Base-by-base conservation (phyloP, 2,329 filamentous ascomycete genomes). In the Cordyceps farinosa region DNA sequence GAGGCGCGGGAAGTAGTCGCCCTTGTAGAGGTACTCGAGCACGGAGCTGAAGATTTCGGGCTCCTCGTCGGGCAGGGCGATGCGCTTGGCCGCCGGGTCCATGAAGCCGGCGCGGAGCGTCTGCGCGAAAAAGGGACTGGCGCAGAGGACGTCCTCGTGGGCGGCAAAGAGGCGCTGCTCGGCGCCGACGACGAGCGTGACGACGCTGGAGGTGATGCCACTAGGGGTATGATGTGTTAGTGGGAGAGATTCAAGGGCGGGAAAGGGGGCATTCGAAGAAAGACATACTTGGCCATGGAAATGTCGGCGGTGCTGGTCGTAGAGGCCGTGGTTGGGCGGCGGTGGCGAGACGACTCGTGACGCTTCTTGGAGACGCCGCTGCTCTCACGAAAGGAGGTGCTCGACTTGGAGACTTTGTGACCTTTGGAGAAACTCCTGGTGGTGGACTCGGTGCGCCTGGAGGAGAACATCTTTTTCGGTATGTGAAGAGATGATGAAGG, bases 21-120 rank as follows among this genome's bases (percentile, higher is more conserved):
- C 92, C 78, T 96, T 96, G 84, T 96, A 96, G 63, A 97, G 86
- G 69, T 90, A 97, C 74, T 97, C 93, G 63, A 97, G 87, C 11
- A 97, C 84, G 6, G 90, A 92, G 8, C 91, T 96, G 76, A 97
- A 93, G 71, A 96, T 89, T 74, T 96, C 92, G 27, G 93, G 92
- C 69, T 93, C 89, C 76, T 97, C 93, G 65, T 94, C 87, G 1
- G 91, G 89, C 2, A 97, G 85, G 58, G 89, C 84, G 73, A 97
- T 89, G 61, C 89, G 87, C 77, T 91, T 92, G 72, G 72, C 70
- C 5, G 71, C 62, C 29, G 70, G 66, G 56, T 77, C 75, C 67
- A 73, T 72, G 68, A 73, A 76, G 13, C 70, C 68, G 65, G 71
- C 75, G 63, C 74, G 71, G 9, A 78, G 69, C 59, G 74, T 73